Percentiles rank a stretch among this genome's conserved stretches.
These are phyloP conservation scores for Venturiaceae sp. DNA, from an alignment of 2,329 filamentous ascomycete genomes.

Conservation along the genomic window DNA sequence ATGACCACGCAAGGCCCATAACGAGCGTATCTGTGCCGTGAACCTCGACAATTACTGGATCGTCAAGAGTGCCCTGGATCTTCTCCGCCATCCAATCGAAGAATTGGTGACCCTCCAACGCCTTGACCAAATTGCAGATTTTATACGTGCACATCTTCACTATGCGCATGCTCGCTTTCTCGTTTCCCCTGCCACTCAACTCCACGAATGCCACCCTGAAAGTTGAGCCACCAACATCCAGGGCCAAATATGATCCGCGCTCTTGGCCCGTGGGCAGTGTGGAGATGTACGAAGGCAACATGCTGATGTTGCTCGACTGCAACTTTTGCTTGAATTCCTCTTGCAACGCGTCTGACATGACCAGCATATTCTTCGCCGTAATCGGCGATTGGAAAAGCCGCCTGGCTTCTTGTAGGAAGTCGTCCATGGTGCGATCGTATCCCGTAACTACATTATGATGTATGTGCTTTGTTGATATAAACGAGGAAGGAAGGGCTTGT, in stretches of 20 bases:
- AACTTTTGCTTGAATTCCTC: conserved; percentile 46
- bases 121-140: conserved; percentile 47
- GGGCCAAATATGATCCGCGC: conserved; percentile 48
- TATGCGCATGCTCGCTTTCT: conserved; percentile 40
- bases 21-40: conserved; percentile 34
- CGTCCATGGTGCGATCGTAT: conserved; percentile 37
- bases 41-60: conserved; percentile 19
- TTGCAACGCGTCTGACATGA: conserved; percentile 34
- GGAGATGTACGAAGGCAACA: conserved; percentile 57
- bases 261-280: conserved; percentile 50
- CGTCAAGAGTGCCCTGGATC: conserved; percentile 38
- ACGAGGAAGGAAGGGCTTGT: conserved; percentile 22
- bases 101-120: conserved; percentile 45
- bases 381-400: conserved; percentile 33
- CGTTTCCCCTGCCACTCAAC: conserved; percentile 35
- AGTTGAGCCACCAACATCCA: conserved; percentile 59
- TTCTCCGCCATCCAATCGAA: conserved; percentile 58
- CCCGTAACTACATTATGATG: conserved; percentile 27
- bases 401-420: conserved; percentile 33
- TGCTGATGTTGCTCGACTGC: conserved; percentile 47
- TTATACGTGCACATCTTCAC: conserved; percentile 42
- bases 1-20: conserved; percentile 57
- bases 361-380: conserved; percentile 27
- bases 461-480: conserved; percentile 22
- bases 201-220: conserved; percentile 53